These are phyloP conservation scores for Quercus robur DNA, from an alignment of 306 rosid species.

Conservation along the genomic window DNA sequence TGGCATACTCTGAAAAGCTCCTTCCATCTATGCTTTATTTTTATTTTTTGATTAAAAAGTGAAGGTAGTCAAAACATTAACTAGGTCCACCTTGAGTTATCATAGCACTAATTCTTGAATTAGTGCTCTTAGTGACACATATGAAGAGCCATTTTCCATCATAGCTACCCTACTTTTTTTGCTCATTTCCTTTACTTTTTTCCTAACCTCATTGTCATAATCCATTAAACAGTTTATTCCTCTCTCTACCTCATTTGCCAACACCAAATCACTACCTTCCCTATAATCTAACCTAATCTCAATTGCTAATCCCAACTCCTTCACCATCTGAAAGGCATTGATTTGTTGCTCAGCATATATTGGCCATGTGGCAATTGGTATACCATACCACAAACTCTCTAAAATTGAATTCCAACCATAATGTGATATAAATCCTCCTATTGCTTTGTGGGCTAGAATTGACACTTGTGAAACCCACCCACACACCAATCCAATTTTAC, in stretches of 20 bases:
- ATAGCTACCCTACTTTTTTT: too few relatives aligned
- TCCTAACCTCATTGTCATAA: too few relatives aligned
- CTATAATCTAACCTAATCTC: constrained; percentile 52
- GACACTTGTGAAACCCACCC: constrained; percentile 55
- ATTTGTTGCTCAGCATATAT: constrained; percentile 48
- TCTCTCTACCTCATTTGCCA: constrained; percentile 33
- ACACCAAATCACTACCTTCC: constrained; percentile 31
- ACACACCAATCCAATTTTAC: constrained; percentile 36
- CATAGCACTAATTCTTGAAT: too few relatives aligned
- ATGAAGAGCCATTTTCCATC: too few relatives aligned
- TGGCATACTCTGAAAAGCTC: too few relatives aligned
- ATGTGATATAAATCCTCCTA: constrained; percentile 61
- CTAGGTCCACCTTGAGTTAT: too few relatives aligned
- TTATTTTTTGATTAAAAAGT: too few relatives aligned
- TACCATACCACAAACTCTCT: constrained; percentile 62
- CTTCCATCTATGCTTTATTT: too few relatives aligned
- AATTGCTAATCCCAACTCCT: constrained; percentile 52
- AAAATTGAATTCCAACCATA: constrained; percentile 70
- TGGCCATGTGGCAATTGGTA: constrained; percentile 68
- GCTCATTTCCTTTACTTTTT: too few relatives aligned
- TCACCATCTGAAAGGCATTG: constrained; percentile 63
- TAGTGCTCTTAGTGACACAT: too few relatives aligned
- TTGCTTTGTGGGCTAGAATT: constrained; percentile 36
- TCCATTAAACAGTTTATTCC: constrained; percentile 33
- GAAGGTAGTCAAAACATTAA: too few relatives aligned